Conservation (phyloP, 2,329 filamentous ascomycete species). For the Venturiaceae sp. region DNA sequence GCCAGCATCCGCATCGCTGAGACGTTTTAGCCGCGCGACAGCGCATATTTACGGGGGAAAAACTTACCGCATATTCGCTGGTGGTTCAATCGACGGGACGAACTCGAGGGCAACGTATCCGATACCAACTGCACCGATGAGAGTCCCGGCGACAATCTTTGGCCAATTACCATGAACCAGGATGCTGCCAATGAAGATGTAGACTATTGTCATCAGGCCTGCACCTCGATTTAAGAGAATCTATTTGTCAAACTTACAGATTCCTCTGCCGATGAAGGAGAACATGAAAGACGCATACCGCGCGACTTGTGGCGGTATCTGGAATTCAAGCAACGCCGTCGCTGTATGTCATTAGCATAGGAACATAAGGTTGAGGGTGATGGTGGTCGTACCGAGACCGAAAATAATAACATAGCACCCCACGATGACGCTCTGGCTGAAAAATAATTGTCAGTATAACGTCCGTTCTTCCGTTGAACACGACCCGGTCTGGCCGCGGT, state of each 20-base stretch:
- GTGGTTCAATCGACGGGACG: slow-evolving; percentile 42
- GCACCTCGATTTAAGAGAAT: too few relatives aligned
- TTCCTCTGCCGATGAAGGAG: slow-evolving; percentile 88
- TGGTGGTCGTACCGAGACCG: slow-evolving; percentile 56
- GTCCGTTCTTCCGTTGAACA: background rate
- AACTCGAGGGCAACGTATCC: slow-evolving; percentile 53
- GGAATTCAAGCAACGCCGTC: slow-evolving; percentile 54
- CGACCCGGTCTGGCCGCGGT: background rate
- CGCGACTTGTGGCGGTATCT: slow-evolving; percentile 85
- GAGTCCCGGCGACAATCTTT: slow-evolving; percentile 65
- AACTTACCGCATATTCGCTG: slow-evolving; percentile 38
- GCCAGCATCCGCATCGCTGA: slow-evolving; percentile 36
- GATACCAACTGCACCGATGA: slow-evolving; percentile 70
- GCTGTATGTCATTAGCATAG: background rate
- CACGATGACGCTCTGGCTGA: slow-evolving; percentile 63
- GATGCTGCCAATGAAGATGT: slow-evolving; percentile 87
- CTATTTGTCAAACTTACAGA: slow-evolving; percentile 56
- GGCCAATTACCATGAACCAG: slow-evolving; percentile 59
- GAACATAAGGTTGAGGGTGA: background rate
- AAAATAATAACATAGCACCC: slow-evolving; percentile 87
- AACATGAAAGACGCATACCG: slow-evolving; percentile 97
- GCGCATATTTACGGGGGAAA: slow-evolving; percentile 12
- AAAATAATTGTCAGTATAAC: background rate
- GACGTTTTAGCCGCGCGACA: slow-evolving; percentile 15
- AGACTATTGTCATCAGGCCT: slow-evolving; percentile 54